Conservation (phyloP, 495 filamentous ascomycete species). For the Choiromyces venosus region DNA sequence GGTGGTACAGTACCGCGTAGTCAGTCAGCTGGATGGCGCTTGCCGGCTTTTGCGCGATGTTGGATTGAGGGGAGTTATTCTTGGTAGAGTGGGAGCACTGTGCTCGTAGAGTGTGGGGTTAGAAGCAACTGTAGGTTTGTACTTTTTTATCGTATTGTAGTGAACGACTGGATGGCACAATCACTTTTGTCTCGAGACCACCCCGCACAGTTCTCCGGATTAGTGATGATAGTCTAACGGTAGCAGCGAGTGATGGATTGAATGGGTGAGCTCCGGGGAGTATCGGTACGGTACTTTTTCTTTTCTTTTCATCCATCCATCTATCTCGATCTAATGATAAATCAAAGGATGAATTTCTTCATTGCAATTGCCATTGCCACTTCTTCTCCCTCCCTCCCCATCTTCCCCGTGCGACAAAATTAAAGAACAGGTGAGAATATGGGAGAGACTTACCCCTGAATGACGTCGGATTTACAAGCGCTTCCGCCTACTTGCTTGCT, state of each 20-base stretch:
- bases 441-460: not conserved
- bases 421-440: not conserved
- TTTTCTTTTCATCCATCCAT: too few species aligned
- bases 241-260: not conserved
- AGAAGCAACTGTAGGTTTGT: not conserved
- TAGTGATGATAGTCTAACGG: not conserved
- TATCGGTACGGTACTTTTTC: not conserved
- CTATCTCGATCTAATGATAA: too few species aligned
- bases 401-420: not conserved
- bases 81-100: not conserved
- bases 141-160: not conserved
- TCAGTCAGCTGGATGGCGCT: not conserved
- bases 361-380: too few species aligned
- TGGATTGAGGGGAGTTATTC: not conserved
- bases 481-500: not conserved
- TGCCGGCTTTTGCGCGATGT: not conserved
- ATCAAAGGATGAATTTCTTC: conserved; percentile 2
- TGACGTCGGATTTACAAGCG: not conserved
- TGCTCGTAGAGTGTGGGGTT: not conserved
- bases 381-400: not conserved
- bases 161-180: not conserved
- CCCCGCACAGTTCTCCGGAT: not conserved
- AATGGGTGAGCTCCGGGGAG: not conserved
- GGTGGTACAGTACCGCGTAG: too few species aligned
- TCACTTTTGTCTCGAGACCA: not conserved